phyloP scores from a whole-genome alignment of 495 filamentous ascomycete species.

The Daldinia loculata region DNA sequence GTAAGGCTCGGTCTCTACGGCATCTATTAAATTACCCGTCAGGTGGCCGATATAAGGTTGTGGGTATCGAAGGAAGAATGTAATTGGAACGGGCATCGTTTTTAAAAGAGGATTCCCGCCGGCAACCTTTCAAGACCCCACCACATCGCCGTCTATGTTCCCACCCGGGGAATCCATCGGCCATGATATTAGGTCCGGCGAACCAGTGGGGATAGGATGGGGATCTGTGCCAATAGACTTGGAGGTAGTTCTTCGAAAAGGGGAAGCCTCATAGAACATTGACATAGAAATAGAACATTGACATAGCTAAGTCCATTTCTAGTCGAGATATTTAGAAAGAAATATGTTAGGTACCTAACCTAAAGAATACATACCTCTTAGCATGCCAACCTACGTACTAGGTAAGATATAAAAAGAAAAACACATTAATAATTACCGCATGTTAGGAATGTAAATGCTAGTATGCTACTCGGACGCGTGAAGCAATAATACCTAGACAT shows the following conservation, averaged over 20 bases:
- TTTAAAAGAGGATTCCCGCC: constrained; percentile 1
- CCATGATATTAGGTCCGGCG: neutral
- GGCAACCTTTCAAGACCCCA: constrained; percentile 5
- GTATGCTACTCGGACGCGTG: too few relatives aligned
- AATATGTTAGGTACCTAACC: too few relatives aligned
- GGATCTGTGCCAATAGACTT: neutral
- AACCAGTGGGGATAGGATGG: neutral
- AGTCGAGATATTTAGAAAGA: too few relatives aligned
- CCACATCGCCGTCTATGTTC: constrained; percentile 6
- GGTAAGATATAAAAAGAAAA: too few relatives aligned
- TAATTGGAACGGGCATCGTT: constrained; percentile 6
- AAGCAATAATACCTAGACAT: too few relatives aligned
- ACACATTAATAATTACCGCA: too few relatives aligned
- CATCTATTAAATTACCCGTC: neutral
- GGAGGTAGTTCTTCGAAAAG: neutral
- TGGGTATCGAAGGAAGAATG: neutral
- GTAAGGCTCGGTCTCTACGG: neutral
- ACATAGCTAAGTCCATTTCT: too few relatives aligned
- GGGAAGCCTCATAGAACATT: neutral
- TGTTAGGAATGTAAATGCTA: too few relatives aligned
- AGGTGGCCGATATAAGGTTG: constrained; percentile 6
- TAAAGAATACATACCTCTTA: too few relatives aligned
- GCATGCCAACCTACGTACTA: too few relatives aligned
- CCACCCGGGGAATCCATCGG: neutral
- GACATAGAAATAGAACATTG: too few relatives aligned